phyloP scores from a whole-genome alignment of 1,139 yeast genomes.

The Pichia sp. region DNA sequence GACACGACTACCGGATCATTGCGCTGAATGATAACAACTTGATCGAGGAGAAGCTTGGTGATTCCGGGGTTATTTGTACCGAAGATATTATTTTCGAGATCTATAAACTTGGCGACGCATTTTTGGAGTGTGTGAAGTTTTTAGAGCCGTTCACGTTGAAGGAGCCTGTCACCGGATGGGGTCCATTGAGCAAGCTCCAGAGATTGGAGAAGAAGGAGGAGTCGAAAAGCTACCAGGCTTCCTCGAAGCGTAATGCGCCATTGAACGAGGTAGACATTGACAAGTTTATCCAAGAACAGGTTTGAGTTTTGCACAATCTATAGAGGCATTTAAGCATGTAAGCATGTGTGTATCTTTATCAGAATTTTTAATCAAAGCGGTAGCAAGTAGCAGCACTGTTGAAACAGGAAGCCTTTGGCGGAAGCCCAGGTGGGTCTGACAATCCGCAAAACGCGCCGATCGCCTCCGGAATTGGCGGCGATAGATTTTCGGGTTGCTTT shows the following conservation, averaged over 20 bases:
- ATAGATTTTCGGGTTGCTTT: background rate
- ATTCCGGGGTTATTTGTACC: conserved; percentile 66
- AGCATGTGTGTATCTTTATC: background rate
- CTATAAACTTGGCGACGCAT: conserved; percentile 55
- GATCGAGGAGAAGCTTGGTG: conserved; percentile 69
- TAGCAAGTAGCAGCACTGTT: no score
- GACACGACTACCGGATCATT: conserved; percentile 29
- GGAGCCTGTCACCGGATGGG: conserved; percentile 71
- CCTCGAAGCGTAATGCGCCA: conserved; percentile 61
- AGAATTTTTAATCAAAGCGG: no score
- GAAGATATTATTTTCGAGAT: conserved; percentile 77
- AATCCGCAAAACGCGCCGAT: no score
- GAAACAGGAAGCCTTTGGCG: no score
- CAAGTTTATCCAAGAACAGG: conserved; percentile 57
- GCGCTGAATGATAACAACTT: conserved; percentile 66
- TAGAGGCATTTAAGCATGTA: background rate
- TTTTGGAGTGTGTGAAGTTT: conserved; percentile 57
- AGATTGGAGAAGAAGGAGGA: conserved; percentile 43
- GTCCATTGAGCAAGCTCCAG: conserved; percentile 54
- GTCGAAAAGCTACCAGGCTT: conserved; percentile 40
- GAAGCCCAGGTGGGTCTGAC: no score
- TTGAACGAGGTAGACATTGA: conserved; percentile 69
- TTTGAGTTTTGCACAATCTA: conserved; percentile 31
- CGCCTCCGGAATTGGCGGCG: background rate
- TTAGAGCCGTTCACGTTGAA: conserved; percentile 65